A percentile compares a stretch with the other conserved stretches of the same genome.
phyloP scores from a whole-genome alignment of 2,329 filamentous ascomycete species.

The Fusarium sp. region DNA sequence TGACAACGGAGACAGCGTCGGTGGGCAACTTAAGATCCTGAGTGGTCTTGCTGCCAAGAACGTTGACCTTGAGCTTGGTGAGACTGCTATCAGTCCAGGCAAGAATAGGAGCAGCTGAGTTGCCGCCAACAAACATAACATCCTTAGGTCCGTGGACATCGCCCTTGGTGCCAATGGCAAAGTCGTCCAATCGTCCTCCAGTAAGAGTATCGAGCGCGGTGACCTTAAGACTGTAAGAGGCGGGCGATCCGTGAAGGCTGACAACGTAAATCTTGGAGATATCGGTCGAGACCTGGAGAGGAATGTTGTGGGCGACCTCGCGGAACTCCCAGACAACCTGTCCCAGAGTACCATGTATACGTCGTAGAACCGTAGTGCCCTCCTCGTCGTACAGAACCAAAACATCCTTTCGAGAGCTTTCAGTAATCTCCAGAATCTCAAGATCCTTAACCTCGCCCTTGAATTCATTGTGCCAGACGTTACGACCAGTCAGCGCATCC shows the following conservation, averaged over 20 bases:
- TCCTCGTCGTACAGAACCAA: constrained; percentile 75
- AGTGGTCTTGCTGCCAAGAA: constrained; percentile 71
- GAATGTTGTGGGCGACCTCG: constrained; percentile 75
- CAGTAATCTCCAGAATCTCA: constrained; percentile 80
- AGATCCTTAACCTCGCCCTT: constrained; percentile 72
- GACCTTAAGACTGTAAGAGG: constrained; percentile 82
- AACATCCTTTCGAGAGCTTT: constrained; percentile 74
- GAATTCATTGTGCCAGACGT: constrained; percentile 78
- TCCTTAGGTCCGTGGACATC: constrained; percentile 74
- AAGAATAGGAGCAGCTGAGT: constrained; percentile 79
- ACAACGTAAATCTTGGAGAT: constrained; percentile 79
- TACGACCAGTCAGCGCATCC: constrained; percentile 84
- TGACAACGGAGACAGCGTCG: constrained; percentile 64
- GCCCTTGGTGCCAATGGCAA: constrained; percentile 77
- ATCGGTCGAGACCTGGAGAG: constrained; percentile 81
- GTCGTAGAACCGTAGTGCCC: constrained; percentile 70
- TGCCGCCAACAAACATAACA: constrained; percentile 80
- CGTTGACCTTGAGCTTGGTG: constrained; percentile 75
- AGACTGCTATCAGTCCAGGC: constrained; percentile 77
- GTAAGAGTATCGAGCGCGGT: constrained; percentile 77
- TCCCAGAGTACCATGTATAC: constrained; percentile 79
- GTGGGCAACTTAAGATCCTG: constrained; percentile 65
- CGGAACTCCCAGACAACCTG: constrained; percentile 82
- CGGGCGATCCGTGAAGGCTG: constrained; percentile 75
- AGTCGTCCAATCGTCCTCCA: constrained; percentile 78